These are phyloP conservation scores for Blastobotrys robertii DNA, from an alignment of 805 yeast species.

Conservation along the genomic window DNA sequence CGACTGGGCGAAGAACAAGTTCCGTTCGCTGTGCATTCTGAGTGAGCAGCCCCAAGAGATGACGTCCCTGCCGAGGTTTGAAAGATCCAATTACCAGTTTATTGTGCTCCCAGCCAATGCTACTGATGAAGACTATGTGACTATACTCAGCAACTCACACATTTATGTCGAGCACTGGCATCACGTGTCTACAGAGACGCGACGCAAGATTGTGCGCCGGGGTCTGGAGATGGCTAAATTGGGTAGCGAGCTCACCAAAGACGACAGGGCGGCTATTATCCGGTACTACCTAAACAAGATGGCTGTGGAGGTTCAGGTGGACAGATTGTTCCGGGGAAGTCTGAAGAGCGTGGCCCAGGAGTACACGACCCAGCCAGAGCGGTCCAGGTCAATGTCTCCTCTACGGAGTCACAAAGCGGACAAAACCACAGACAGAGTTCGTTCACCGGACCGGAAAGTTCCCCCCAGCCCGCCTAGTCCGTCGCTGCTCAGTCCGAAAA, in stretches of 20 bases:
- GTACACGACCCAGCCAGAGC: conserved; percentile 1
- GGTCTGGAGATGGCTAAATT: conserved; percentile 17
- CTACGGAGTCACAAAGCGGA: background rate
- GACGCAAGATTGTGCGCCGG: conserved; percentile 34
- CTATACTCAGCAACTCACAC: conserved; percentile 37
- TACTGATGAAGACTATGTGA: conserved; percentile 37
- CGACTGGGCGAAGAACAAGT: conserved; percentile 59
- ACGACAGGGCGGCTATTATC: conserved; percentile 39
- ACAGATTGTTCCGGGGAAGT: conserved; percentile 48
- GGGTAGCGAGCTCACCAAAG: conserved; percentile 19
- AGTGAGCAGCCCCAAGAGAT: conserved; percentile 39
- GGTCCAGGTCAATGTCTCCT: conserved; percentile 1
- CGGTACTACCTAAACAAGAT: conserved; percentile 38
- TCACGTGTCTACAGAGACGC: conserved; percentile 28
- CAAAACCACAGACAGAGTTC: background rate
- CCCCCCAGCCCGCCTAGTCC: no score
- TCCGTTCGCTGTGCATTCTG: conserved; percentile 50
- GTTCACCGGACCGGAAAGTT: no score
- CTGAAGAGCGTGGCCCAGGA: conserved; percentile 14
- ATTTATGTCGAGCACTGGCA: conserved; percentile 47
- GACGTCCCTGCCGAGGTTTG: conserved; percentile 21
- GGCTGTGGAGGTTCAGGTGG: conserved; percentile 57
- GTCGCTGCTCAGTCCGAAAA: no score
- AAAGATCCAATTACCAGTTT: conserved; percentile 27
- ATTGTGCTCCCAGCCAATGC: conserved; percentile 34